These are phyloP conservation scores for Caloboletus firmus DNA, from an alignment of 1,284 basidiomycete genomes.

Conservation along the genomic window DNA sequence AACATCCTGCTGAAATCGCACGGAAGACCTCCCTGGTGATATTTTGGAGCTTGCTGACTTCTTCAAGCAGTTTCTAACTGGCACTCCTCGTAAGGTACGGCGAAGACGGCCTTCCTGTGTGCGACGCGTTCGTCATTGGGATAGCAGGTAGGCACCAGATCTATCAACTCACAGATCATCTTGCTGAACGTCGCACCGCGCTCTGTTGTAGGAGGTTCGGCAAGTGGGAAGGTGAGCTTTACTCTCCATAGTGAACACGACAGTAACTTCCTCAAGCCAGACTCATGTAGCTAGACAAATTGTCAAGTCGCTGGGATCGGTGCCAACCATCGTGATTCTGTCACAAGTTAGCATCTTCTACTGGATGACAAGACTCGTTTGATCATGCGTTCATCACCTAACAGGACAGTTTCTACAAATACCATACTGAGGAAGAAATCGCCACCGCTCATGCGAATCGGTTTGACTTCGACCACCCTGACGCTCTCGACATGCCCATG, in stretches of 20 bases:
- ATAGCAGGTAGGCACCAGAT: slow-evolving; percentile 75
- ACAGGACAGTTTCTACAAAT: slow-evolving; percentile 93
- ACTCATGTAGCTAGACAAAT: slow-evolving; percentile 92
- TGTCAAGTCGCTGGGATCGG: slow-evolving; percentile 75
- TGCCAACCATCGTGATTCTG: slow-evolving; percentile 87
- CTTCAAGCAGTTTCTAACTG: slow-evolving; percentile 9
- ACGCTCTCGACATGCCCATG: slow-evolving; percentile 88
- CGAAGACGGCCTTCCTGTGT: slow-evolving; percentile 65
- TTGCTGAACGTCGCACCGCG: slow-evolving; percentile 8
- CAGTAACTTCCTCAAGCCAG: slow-evolving; percentile 42
- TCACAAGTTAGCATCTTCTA: slow-evolving; percentile 58
- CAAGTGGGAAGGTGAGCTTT: slow-evolving; percentile 82
- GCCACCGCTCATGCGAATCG: slow-evolving; percentile 80
- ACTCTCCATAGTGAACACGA: background rate
- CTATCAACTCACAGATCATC: slow-evolving; percentile 36
- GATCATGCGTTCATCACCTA: background rate
- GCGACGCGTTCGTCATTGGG: slow-evolving; percentile 88
- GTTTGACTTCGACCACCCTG: slow-evolving; percentile 92
- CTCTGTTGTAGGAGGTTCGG: slow-evolving; percentile 69
- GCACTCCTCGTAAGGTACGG: slow-evolving; percentile 57
- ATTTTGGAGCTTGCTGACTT: slow-evolving; percentile 13
- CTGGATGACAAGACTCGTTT: background rate
- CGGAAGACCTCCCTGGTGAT: slow-evolving; percentile 77
- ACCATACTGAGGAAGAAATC: slow-evolving; percentile 76
- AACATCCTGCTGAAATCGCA: slow-evolving; percentile 84